Conservation (phyloP, 345 rosid genomes). For the Acer saccharum region DNA sequence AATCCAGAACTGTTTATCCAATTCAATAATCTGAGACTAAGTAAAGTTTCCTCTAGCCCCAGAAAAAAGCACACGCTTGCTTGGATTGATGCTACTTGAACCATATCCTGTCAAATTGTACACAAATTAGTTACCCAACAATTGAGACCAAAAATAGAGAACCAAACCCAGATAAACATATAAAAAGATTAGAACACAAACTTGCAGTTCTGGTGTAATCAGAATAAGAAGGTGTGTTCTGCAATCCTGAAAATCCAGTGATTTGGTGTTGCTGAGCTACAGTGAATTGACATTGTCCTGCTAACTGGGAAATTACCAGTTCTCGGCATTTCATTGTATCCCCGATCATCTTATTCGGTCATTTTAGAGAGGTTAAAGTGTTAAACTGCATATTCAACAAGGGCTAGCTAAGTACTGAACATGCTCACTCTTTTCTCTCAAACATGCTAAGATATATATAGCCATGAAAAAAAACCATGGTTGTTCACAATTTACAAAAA, state of each 20-base stretch:
- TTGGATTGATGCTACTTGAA: constrained; percentile 47
- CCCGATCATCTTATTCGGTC: constrained; percentile 42
- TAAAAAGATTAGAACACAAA: constrained; percentile 6
- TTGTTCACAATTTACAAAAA: too few species aligned
- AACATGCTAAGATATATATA: too few species aligned
- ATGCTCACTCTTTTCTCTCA: too few species aligned
- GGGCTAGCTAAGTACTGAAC: too few species aligned
- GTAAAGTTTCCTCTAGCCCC: constrained; percentile 64
- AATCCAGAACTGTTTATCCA: constrained; percentile 74
- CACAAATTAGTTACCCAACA: neutral
- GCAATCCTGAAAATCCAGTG: constrained; percentile 34
- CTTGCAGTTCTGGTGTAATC: constrained; percentile 44
- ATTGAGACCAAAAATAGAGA: neutral
- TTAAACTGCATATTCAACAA: too few species aligned
- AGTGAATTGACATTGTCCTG: constrained; percentile 50
- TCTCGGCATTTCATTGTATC: constrained; percentile 36
- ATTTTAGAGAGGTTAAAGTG: too few species aligned
- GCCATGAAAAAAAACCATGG: too few species aligned
- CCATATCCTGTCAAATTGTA: constrained; percentile 43
- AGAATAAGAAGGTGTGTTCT: constrained; percentile 15
- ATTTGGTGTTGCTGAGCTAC: constrained; percentile 35
- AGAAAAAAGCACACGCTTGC: constrained; percentile 49
- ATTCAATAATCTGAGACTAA: constrained; percentile 66
- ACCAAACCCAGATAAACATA: neutral
- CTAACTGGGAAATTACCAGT: constrained; percentile 34